Percentiles rank a stretch among this genome's conserved stretches.
Evolutionary conservation across 2,329 filamentous ascomycete genomes (phyloP).

Genomic region (Sporothrix inflata): DNA sequence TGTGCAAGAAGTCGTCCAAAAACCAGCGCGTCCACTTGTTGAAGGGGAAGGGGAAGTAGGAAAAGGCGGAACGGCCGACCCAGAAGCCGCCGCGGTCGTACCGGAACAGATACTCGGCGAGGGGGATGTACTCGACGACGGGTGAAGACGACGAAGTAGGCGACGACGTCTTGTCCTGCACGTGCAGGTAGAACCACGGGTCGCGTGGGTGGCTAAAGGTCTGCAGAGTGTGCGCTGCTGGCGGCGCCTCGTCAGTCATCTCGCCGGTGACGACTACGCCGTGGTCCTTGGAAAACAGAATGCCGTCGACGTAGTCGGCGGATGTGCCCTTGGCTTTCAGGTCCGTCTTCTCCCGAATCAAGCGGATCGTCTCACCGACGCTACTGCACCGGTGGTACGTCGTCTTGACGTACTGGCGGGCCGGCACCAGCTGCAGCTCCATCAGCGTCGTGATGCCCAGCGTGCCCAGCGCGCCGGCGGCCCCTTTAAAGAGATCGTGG

Average conservation of each 20-base stretch:
- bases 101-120: conserved; percentile 75
- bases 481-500: conserved; percentile 65
- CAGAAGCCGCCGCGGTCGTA: conserved; percentile 78
- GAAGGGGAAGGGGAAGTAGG: conserved; percentile 69
- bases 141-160: not conserved
- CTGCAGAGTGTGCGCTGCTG: conserved; percentile 48
- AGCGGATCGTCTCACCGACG: conserved; percentile 52
- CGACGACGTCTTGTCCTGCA: conserved; percentile 48
- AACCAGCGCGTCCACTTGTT: conserved; percentile 67
- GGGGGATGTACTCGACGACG: conserved; percentile 61
- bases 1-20: conserved; percentile 73
- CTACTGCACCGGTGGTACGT: conserved; percentile 61
- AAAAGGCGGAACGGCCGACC: conserved; percentile 68
- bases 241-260: conserved; percentile 57
- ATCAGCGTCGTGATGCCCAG: conserved; percentile 69
- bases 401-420: conserved; percentile 63
- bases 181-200: conserved; percentile 79
- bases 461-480: conserved; percentile 69
- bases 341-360: conserved; percentile 44
- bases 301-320: conserved; percentile 72
- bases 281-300: conserved; percentile 63
- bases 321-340: not conserved
- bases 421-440: conserved; percentile 65
- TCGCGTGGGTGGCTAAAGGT: conserved; percentile 62
- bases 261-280: conserved; percentile 69